Evolutionary conservation across 345 rosid genomes (phyloP), one percentile per base, ranked within the genome.

Genomic region (Corchorus capsularis): DNA sequence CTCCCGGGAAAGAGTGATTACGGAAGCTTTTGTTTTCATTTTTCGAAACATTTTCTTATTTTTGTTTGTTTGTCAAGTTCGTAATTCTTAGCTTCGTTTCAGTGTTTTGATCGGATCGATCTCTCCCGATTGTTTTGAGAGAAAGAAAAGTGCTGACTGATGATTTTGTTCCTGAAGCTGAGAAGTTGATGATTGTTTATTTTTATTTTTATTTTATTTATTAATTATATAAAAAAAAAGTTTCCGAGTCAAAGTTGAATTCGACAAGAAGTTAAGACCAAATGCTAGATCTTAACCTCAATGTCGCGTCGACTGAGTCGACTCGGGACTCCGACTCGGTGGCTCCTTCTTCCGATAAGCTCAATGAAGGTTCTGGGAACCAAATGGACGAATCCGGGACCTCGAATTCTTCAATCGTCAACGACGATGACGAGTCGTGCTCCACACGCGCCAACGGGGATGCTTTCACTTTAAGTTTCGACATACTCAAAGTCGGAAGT

Each of bases 281-380:
- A 75, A 93, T 95, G 99, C 76, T 95, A 83, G 99, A 95, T 95
- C 98, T 95, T 80, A 90, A 93, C 72, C 90, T 93, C 39, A 85
- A 84, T 78, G 91, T 79, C 75, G 85, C 79, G 46, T 90, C 88
- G 65, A 81, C 79, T 80, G 94, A 86, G 84, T 87, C 90, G 80
- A 76, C 86, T 85, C 92, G 83, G 67, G 79, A 83, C 72, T 85
- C 82, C 20, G 81, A 79, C 81, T 87, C 86, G n/a, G 72, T 4
- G 57, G 57, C 34, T 6, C 60, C 13, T 8, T 52, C 82, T 72
- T 11, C 46, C 68, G 83, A 82, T 78, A 85, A 86, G 77, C 71
- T 79, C 61, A 81, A 86, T 7, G 89, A 86, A 20, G 79, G 78
- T 8, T 87, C 89, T 8, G 83, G 77, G 4, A 81, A 79, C 61